phyloP scores from a whole-genome alignment of 1,284 basidiomycete species.

The Cutaneotrichosporon mucoides region DNA sequence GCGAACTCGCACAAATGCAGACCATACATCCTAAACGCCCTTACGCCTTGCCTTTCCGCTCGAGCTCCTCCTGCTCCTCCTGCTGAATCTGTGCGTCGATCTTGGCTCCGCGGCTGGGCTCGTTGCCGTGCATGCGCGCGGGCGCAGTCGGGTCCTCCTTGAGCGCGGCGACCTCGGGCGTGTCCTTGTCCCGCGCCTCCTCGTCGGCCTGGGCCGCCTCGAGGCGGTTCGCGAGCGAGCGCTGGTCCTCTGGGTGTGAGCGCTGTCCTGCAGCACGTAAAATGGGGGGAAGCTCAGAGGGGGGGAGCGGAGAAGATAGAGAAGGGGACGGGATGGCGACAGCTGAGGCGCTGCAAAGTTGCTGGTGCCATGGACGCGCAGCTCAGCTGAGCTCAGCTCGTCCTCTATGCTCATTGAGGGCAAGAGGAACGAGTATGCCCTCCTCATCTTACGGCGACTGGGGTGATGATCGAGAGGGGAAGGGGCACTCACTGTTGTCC shows the following conservation, averaged over 20 bases:
- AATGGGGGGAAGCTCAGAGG: not conserved
- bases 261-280: too few species aligned
- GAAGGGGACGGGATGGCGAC: too few species aligned
- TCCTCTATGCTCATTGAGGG: too few species aligned
- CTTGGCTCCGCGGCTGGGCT: constrained; percentile 17
- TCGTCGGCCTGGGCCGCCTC: constrained; percentile 4
- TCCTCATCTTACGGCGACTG: not conserved
- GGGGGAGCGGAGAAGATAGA: too few species aligned
- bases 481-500: constrained; percentile 4
- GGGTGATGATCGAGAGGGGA: not conserved
- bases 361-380: too few species aligned
- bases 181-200: constrained; percentile 7
- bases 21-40: not conserved
- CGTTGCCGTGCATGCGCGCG: constrained; percentile 14
- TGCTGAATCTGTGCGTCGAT: constrained; percentile 13
- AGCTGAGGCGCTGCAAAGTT: too few species aligned
- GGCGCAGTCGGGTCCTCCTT: constrained; percentile 15
- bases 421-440: too few species aligned
- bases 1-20: too few species aligned
- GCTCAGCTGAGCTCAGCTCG: too few species aligned
- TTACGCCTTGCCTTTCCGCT: constrained; percentile 13
- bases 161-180: constrained; percentile 7
- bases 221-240: constrained; percentile 6
- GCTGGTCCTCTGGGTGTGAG: constrained; percentile 8
- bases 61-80: constrained; percentile 16